A percentile compares a stretch with the other conserved stretches of the same genome.
These are phyloP conservation scores for Stenogyne calaminthoides DNA, from an alignment of 305 asterid genomes.

Conservation along the genomic window DNA sequence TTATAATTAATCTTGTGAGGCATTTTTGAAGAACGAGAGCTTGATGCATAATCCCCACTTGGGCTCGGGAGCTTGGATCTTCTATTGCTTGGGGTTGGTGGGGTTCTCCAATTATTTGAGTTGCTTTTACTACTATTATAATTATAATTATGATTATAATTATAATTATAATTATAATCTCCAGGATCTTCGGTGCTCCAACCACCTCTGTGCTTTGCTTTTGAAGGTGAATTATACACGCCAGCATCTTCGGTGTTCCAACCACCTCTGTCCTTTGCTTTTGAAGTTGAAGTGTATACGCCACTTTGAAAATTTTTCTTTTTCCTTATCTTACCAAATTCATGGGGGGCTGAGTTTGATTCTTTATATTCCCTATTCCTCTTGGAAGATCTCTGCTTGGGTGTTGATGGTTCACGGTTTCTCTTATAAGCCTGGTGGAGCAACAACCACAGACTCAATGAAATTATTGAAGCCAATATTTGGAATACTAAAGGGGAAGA, in stretches of 20 bases:
- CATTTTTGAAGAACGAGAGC: constrained; percentile 44
- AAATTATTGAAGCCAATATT: not conserved
- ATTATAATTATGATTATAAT: too few species aligned
- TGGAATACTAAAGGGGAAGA: not conserved
- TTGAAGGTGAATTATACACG: too few species aligned
- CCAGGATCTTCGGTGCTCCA: constrained; percentile 69
- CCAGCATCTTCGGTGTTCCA: constrained; percentile 68
- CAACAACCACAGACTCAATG: constrained; percentile 22
- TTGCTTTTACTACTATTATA: constrained; percentile 19
- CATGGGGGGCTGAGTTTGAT: constrained; percentile 52
- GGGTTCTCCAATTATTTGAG: constrained; percentile 53
- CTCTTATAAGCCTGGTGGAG: constrained; percentile 54
- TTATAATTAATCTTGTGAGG: constrained; percentile 31
- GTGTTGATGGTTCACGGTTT: constrained; percentile 64
- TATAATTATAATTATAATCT: constrained; percentile 9
- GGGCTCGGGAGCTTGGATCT: constrained; percentile 36
- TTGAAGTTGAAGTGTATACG: constrained; percentile 37
- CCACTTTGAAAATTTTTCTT: constrained; percentile 39
- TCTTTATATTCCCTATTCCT: constrained; percentile 43
- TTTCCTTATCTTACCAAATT: constrained; percentile 41
- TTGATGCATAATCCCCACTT: constrained; percentile 43
- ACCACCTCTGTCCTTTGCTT: constrained; percentile 62
- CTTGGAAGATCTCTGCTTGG: constrained; percentile 53
- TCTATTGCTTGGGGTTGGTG: constrained; percentile 56
- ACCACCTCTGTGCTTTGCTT: constrained; percentile 62